Evolutionary conservation across 441 rosid genomes (phyloP).

Genomic region (Syzygium malaccense): DNA sequence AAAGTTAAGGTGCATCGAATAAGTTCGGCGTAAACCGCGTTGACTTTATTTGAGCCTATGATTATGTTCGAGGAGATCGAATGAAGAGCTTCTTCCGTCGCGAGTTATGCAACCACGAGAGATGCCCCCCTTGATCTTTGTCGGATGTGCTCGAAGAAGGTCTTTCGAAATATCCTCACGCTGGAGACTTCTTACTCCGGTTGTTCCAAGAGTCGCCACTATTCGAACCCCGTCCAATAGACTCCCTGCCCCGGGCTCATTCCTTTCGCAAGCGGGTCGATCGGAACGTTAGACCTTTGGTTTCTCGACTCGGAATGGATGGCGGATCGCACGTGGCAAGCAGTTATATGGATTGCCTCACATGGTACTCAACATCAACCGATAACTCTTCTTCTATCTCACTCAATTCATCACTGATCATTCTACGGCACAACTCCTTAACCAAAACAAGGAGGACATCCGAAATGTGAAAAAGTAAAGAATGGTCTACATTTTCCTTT

Average conservation of each 20-base stretch:
- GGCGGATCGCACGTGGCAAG: neutral
- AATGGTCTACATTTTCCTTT: neutral
- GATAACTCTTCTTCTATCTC: neutral
- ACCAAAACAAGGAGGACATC: neutral
- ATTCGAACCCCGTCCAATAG: neutral
- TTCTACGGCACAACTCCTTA: neutral
- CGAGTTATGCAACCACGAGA: neutral
- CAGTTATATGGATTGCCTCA: neutral
- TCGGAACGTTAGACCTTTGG: rapidly evolving
- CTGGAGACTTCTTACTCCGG: neutral
- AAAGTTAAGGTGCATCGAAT: neutral
- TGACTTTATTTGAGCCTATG: neutral
- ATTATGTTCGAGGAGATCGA: neutral
- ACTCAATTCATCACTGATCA: neutral
- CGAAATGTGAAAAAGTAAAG: neutral
- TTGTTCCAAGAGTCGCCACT: neutral
- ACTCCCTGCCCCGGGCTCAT: rapidly evolving
- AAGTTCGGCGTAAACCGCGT: neutral
- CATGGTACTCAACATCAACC: neutral
- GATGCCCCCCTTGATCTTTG: neutral
- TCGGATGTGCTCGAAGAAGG: neutral
- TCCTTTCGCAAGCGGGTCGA: neutral
- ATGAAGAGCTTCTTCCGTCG: neutral
- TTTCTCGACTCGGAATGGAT: neutral
- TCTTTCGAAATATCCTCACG: neutral